Evolutionary conservation across 1,284 basidiomycete genomes (phyloP).

Genomic region (Ceratobasidium papillatum): DNA sequence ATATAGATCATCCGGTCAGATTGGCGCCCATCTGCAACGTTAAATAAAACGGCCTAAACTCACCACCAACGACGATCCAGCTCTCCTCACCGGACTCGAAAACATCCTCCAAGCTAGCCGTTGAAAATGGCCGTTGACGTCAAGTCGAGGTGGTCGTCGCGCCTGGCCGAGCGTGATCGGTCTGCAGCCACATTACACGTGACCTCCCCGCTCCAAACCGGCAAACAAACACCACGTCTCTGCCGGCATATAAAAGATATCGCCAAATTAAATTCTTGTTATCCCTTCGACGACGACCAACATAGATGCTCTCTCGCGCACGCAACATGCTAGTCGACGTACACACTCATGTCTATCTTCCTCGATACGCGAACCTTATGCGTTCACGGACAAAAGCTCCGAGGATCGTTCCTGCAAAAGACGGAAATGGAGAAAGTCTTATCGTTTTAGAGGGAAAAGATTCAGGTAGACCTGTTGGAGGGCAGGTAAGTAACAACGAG

Average conservation of each 20-base stretch:
- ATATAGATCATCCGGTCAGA: not conserved
- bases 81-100: slow-evolving; percentile 24
- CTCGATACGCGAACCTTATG: slow-evolving; percentile 72
- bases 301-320: slow-evolving; percentile 50
- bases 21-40: not conserved
- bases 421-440: slow-evolving; percentile 53
- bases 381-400: slow-evolving; percentile 69
- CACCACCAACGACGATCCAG: slow-evolving; percentile 21
- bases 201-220: not conserved
- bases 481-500: slow-evolving; percentile 57
- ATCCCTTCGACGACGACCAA: not conserved
- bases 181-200: slow-evolving; percentile 8
- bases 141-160: not conserved
- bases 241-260: not conserved
- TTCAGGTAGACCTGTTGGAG: slow-evolving; percentile 68
- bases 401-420: slow-evolving; percentile 64
- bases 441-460: slow-evolving; percentile 36
- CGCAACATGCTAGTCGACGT: slow-evolving; percentile 67
- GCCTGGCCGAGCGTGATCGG: slow-evolving; percentile 3
- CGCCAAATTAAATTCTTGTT: not conserved
- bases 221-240: not conserved
- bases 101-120: not conserved
- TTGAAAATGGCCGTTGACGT: not conserved
- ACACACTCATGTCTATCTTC: slow-evolving; percentile 84
- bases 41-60: not conserved